A percentile compares a stretch with the other conserved stretches of the same genome.
phyloP scores from a whole-genome alignment of 1,284 basidiomycete species.

The Pterulicium gracile region DNA sequence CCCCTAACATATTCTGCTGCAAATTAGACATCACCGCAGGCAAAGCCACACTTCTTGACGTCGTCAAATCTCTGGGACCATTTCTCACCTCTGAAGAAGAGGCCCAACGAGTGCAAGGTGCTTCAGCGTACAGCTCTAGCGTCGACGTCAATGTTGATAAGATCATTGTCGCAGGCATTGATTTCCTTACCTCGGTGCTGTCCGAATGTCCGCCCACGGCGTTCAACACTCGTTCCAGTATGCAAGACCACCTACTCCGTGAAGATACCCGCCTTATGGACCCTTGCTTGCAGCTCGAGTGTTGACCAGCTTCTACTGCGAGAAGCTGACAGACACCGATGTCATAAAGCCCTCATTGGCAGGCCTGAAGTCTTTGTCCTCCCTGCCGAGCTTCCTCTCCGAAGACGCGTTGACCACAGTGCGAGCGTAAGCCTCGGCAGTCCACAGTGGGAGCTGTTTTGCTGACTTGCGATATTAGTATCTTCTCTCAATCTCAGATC shows the following conservation, averaged over 20 bases:
- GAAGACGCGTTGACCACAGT: not conserved
- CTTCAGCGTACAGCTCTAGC: slow-evolving; percentile 9
- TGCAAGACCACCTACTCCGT: slow-evolving; percentile 68
- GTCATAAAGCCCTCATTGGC: not conserved
- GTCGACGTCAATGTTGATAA: slow-evolving; percentile 5
- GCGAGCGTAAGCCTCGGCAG: not conserved
- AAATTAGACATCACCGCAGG: slow-evolving; percentile 54
- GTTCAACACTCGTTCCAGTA: slow-evolving; percentile 78
- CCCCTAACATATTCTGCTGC: not conserved
- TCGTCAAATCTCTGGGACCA: slow-evolving; percentile 84
- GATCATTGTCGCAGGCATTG: slow-evolving; percentile 46
- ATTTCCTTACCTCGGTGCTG: slow-evolving; percentile 61
- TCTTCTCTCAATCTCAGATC: slow-evolving; percentile 77
- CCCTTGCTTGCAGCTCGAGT: not conserved
- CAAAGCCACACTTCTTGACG: slow-evolving; percentile 53
- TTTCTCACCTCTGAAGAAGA: slow-evolving; percentile 85
- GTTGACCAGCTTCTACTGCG: not conserved
- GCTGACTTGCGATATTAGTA: slow-evolving; percentile 27
- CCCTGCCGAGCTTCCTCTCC: slow-evolving; percentile 1
- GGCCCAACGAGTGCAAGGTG: slow-evolving; percentile 67
- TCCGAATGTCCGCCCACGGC: slow-evolving; percentile 46
- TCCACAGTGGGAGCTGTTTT: slow-evolving; percentile 2
- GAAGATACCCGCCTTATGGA: slow-evolving; percentile 45
- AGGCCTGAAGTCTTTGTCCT: not conserved
- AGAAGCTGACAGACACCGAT: not conserved